Evolutionary conservation across 139 green algal species (phyloP), one percentile per base, ranked within the genome.

Genomic region (Chlorella sp.): DNA sequence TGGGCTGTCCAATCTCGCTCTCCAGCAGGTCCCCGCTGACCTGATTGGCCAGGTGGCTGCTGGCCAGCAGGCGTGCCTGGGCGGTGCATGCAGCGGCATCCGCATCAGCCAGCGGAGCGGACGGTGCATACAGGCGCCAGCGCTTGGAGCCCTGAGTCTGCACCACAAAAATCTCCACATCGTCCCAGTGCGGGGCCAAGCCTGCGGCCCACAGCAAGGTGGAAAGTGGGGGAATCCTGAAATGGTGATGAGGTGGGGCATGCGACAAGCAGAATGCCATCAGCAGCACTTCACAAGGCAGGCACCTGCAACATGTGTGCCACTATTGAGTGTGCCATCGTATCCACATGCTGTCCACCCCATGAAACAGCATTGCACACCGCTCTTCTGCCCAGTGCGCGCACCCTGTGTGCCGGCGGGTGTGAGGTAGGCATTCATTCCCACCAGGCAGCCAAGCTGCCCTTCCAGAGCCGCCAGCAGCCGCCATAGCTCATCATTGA

Each of bases 141-240:
- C 63, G 63, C 89, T 97, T 98, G 67, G 21, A 85, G 64, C 95
- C 93, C 87, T 93, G 57, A 0, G 93, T 95, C 91, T 97, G 94
- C 80, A 93, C 93, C 51, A 97, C 89, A 51, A 93, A 97, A 12
- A 98, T 81, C 86, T 96, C 93, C 56, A 97, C 95, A 74, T 97
- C 95, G 67, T 98, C 95, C 79, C 95, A 88, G 84, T 98, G 94
- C 0, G 95, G 94, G 17, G 95, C 94, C 51, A 97, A 85, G 30
- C 62, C 74, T 89, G 88, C 71, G 0, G 63, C 5, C 3, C 63
- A 69, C 28, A 69, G 63, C 28, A 38, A 15, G 12, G n/a, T n/a
- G n/a, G n/a, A n/a, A n/a, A n/a, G n/a, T n/a, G n/a, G n/a, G n/a
- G n/a, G n/a, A n/a, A n/a, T n/a, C n/a, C n/a, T n/a, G n/a, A n/a